Percentiles rank a stretch among this genome's conserved stretches.
Conservation (phyloP, 257 asterid species). For the Ligustrum vulgare region DNA sequence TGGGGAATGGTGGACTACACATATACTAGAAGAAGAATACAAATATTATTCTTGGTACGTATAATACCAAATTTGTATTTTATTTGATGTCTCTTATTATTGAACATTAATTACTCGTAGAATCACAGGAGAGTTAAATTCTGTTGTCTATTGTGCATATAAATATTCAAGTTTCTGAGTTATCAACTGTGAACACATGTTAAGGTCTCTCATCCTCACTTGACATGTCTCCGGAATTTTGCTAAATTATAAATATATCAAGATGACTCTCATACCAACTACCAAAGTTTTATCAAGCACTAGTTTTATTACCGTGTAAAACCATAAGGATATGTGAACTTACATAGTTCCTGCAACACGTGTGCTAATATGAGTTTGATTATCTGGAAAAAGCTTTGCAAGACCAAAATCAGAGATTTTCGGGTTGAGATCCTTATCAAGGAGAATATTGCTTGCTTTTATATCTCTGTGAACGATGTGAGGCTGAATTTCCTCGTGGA, state of each 20-base stretch:
- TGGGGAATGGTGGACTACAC: background rate
- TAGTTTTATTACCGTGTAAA: background rate
- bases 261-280: background rate
- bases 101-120: background rate
- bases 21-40: background rate
- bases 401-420: slow-evolving; percentile 95
- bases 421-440: slow-evolving; percentile 75
- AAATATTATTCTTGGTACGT: background rate
- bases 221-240: background rate
- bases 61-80: background rate
- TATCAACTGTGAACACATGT: background rate
- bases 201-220: background rate
- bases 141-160: background rate
- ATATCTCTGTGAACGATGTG: slow-evolving; percentile 88
- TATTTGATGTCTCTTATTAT: background rate
- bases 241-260: background rate
- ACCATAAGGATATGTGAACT: slow-evolving; percentile 31
- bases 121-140: background rate
- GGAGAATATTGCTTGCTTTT: slow-evolving; percentile 86
- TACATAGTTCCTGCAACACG: slow-evolving; percentile 92
- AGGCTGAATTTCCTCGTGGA: slow-evolving; percentile 82
- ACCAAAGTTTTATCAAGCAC: background rate
- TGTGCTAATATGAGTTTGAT: slow-evolving; percentile 81
- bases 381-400: slow-evolving; percentile 77
- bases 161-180: background rate